A percentile compares a stretch with the other conserved stretches of the same genome.
phyloP scores from a whole-genome alignment of 2,329 filamentous ascomycete species.

The Ilyonectria mors-panacis region DNA sequence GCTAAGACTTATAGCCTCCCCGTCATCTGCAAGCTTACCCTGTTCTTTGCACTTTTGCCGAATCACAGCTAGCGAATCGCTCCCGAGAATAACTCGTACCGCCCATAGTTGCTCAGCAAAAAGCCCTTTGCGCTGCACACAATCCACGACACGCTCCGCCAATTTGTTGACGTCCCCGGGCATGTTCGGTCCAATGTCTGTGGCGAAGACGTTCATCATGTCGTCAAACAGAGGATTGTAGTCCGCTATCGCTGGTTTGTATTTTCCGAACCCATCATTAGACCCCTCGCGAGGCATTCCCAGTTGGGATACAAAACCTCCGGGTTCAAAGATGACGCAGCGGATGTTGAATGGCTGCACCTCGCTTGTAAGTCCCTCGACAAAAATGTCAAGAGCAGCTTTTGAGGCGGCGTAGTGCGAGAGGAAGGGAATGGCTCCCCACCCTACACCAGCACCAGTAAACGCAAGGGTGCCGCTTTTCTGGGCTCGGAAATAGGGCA shows the following conservation, averaged over 20 bases:
- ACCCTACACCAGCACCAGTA: slow-evolving; percentile 48
- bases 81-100: slow-evolving; percentile 49
- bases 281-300: slow-evolving; percentile 43
- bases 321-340: slow-evolving; percentile 51
- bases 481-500: slow-evolving; percentile 48
- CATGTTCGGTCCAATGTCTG: slow-evolving; percentile 10
- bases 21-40: slow-evolving; percentile 38
- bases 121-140: slow-evolving; percentile 47
- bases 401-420: slow-evolving; percentile 52
- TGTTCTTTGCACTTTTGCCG: slow-evolving; percentile 43
- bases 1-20: slow-evolving; percentile 44
- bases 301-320: slow-evolving; percentile 50
- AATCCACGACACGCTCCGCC: slow-evolving; percentile 11
- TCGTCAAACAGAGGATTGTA: slow-evolving; percentile 42
- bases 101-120: slow-evolving; percentile 45
- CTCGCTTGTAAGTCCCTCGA: slow-evolving; percentile 51
- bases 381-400: slow-evolving; percentile 46
- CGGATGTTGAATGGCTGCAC: slow-evolving; percentile 45
- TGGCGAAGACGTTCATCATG: background rate
- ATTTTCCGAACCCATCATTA: slow-evolving; percentile 30
- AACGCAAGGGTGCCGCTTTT: slow-evolving; percentile 47
- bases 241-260: slow-evolving; percentile 24
- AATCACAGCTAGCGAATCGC: slow-evolving; percentile 47
- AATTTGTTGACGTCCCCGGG: slow-evolving; percentile 40
- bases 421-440: slow-evolving; percentile 50